Percentiles rank a stretch among this genome's conserved stretches.
Evolutionary conservation across 2,329 filamentous ascomycete genomes (phyloP).

Genomic region (Claviceps pazoutovae): DNA sequence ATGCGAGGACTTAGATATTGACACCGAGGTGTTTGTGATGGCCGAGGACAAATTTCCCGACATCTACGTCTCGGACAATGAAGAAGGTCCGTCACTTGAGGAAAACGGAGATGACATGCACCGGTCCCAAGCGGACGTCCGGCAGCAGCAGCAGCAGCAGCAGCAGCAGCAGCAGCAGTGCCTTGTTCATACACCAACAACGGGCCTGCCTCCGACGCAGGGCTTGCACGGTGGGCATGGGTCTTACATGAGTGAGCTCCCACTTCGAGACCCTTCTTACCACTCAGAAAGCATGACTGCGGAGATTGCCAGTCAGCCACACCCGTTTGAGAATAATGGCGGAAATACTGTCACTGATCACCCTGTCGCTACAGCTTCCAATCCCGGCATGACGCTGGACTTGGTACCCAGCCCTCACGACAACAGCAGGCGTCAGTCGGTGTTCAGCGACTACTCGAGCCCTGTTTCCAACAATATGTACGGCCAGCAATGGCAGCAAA

Average conservation of each 20-base stretch:
- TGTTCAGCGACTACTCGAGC: constrained; percentile 32
- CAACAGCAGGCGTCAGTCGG: constrained; percentile 29
- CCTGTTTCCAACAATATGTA: constrained; percentile 27
- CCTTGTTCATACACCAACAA: constrained; percentile 21
- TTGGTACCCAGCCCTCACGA: constrained; percentile 32
- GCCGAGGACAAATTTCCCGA: constrained; percentile 37
- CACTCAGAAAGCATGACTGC: constrained; percentile 25
- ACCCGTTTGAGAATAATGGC: constrained; percentile 26
- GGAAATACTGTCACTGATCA: constrained; percentile 22
- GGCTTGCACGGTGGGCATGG: constrained; percentile 18
- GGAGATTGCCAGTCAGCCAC: constrained; percentile 27
- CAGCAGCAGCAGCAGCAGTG: constrained; percentile 17
- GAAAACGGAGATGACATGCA: constrained; percentile 28
- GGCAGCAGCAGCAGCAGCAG: constrained; percentile 18
- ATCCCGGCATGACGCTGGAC: constrained; percentile 27
- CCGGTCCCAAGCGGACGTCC: constrained; percentile 17
- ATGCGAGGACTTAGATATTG: neutral
- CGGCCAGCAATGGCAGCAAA: constrained; percentile 28
- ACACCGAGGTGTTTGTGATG: constrained; percentile 34
- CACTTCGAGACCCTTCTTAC: constrained; percentile 28
- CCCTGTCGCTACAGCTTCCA: constrained; percentile 19
- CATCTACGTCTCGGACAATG: constrained; percentile 33
- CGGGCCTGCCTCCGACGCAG: constrained; percentile 22
- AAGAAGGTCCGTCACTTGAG: constrained; percentile 25
- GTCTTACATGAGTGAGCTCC: constrained; percentile 28